These are phyloP conservation scores for Candolleomyces eurysporus DNA, from an alignment of 768 basidiomycete genomes.

Conservation along the genomic window DNA sequence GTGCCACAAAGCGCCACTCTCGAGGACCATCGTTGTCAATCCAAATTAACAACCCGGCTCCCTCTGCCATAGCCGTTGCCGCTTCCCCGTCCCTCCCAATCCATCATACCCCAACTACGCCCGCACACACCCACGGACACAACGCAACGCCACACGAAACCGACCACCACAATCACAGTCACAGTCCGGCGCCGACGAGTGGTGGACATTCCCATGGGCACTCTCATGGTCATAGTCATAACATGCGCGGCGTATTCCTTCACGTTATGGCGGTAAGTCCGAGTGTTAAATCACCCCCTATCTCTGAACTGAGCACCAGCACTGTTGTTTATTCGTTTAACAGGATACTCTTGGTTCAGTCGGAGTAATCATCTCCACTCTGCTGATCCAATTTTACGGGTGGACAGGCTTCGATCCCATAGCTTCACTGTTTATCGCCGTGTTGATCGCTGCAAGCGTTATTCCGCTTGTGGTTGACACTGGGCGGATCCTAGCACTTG, in stretches of 20 bases:
- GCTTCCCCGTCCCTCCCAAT: slow-evolving; percentile 5
- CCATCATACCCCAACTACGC: slow-evolving; percentile 47
- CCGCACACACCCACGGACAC: slow-evolving; percentile 38
- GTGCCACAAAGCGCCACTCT: slow-evolving; percentile 6
- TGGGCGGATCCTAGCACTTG: slow-evolving; percentile 82
- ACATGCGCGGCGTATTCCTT: slow-evolving; percentile 98
- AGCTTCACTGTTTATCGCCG: slow-evolving; percentile 93
- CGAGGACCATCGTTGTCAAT: slow-evolving; percentile 10
- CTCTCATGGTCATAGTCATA: slow-evolving; percentile 85
- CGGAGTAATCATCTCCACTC: slow-evolving; percentile 95
- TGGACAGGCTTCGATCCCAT: slow-evolving; percentile 99
- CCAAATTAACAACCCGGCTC: slow-evolving; percentile 20
- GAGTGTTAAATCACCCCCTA: neutral
- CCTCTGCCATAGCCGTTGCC: slow-evolving; percentile 23
- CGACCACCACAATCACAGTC: slow-evolving; percentile 69
- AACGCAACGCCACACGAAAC: slow-evolving; percentile 26
- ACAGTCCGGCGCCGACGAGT: slow-evolving; percentile 59
- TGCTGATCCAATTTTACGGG: slow-evolving; percentile 93
- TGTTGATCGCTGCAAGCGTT: slow-evolving; percentile 93
- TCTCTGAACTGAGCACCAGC: neutral
- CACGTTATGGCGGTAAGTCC: slow-evolving; percentile 89
- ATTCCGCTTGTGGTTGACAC: slow-evolving; percentile 94
- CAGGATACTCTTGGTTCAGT: slow-evolving; percentile 96
- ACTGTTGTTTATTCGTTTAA: neutral
- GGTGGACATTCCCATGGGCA: slow-evolving; percentile 42